These are phyloP conservation scores for Candida freyschussii DNA, from an alignment of 1,139 yeast genomes.

Conservation along the genomic window DNA sequence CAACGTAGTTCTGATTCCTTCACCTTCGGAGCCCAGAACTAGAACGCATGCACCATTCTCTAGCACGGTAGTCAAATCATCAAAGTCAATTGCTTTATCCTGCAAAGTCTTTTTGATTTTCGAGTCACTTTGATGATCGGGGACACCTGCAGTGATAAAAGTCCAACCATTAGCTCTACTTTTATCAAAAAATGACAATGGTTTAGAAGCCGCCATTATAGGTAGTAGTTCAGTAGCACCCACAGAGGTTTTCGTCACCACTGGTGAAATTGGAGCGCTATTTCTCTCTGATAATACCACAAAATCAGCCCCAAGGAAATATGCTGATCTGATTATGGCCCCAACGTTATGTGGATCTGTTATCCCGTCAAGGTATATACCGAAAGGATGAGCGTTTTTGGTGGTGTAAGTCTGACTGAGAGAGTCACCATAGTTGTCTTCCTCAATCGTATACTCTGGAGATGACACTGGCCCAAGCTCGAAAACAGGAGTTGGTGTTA, in stretches of 20 bases:
- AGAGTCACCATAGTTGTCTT: constrained; percentile 22
- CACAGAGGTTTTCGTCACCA: constrained; percentile 74
- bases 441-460: constrained; percentile 24
- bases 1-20: constrained; percentile 68
- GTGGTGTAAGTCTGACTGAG: constrained; percentile 18
- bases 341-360: constrained; percentile 92
- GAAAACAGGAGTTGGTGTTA: constrained; percentile 41
- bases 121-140: constrained; percentile 26
- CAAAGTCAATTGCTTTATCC: constrained; percentile 36
- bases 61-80: constrained; percentile 41
- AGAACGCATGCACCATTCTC: constrained; percentile 56
- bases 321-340: constrained; percentile 77
- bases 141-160: constrained; percentile 55
- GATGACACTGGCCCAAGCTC: constrained; percentile 33
- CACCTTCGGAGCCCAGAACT: constrained; percentile 82
- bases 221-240: constrained; percentile 83
- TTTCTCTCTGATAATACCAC: constrained; percentile 65
- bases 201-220: constrained; percentile 52
- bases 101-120: constrained; percentile 26
- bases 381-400: constrained; percentile 52
- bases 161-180: constrained; percentile 60
- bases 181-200: constrained; percentile 57
- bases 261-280: constrained; percentile 72
- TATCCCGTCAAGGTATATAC: constrained; percentile 73
- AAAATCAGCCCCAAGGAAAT: constrained; percentile 81